Base-by-base conservation (phyloP, 805 yeast genomes). In the Brettanomyces sp. region DNA sequence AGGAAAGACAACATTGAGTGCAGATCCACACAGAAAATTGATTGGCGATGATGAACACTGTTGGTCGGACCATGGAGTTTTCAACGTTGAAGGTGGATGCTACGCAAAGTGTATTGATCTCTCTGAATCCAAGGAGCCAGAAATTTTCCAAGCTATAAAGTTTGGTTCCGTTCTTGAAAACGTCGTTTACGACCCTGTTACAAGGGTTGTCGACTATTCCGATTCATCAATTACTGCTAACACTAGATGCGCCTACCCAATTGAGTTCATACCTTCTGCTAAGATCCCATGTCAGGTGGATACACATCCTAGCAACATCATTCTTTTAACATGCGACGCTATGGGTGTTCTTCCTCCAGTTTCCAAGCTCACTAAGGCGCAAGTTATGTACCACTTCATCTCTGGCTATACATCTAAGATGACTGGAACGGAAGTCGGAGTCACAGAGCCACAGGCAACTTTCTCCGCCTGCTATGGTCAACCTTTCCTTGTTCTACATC, bases 11-110 rank as follows among this genome's bases (percentile, higher is more conserved):
- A 91, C 99, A 14, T 73, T 91, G 57, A 85, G 95, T 57, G 98
- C 98, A 46, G 98, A 91, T 65, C 96, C 96, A 49, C 74, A 87
- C 70, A 84, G 99, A 69, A 70, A 77, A 65, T 79, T 91, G 66
- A 91, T 91, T 64, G 99, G 99, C 67, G 99, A 91, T 67, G 99
- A 91, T 66, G 99, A 91, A 73, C 99, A 91, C 74, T 91, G 98
- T 75, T 91, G 99, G 99, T 86, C 97, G 18, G 95, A 91, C 69
- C 74, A 85, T 56, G 99, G 99, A 72, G 97, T 91, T 49, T 91
- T 91, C 82, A 93, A 93, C 79, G 90, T 91, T 61, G 99, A 91
- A 74, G 99, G 99, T 69, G 99, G 99, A 55, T 91, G 99, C 76
- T 91, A 91, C 74, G 98, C 98, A 60, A 91, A 91, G 73, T 90